Percentiles rank a stretch among this genome's conserved stretches.
phyloP scores from a whole-genome alignment of 1,284 basidiomycete species.

The Ceratobasidium sp. region DNA sequence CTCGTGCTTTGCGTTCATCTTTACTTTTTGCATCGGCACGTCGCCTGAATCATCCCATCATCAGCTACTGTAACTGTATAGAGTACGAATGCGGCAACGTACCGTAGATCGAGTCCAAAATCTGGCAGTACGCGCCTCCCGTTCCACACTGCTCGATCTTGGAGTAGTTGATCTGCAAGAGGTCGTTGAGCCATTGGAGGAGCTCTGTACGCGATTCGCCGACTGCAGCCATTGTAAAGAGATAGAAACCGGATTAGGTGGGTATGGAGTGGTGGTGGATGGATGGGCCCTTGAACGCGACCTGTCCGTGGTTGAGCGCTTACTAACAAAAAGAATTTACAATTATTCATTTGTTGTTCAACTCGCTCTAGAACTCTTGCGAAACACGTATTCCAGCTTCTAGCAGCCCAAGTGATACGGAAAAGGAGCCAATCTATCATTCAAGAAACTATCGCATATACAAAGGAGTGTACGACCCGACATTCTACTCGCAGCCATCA shows the following conservation, averaged over 20 bases:
- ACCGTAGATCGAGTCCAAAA: constrained; percentile 95
- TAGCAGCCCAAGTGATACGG: no score
- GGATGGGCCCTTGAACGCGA: constrained; percentile 31
- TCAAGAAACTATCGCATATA: not conserved
- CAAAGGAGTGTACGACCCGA: constrained; percentile 7
- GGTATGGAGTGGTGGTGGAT: constrained; percentile 17
- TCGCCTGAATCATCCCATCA: constrained; percentile 64
- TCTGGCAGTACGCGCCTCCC: constrained; percentile 89
- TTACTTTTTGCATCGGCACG: constrained; percentile 86
- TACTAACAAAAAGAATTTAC: constrained; percentile 6
- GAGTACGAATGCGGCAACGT: constrained; percentile 47
- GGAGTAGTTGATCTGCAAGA: constrained; percentile 89
- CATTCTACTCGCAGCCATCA: not conserved
- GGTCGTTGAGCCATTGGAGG: constrained; percentile 92
- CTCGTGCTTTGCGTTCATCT: constrained; percentile 94
- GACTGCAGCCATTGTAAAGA: constrained; percentile 50
- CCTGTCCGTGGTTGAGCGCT: constrained; percentile 37
- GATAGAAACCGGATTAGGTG: not conserved
- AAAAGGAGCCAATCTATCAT: no score
- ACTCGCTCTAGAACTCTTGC: not conserved
- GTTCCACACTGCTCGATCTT: constrained; percentile 96
- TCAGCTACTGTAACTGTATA: constrained; percentile 16
- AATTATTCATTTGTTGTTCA: not conserved
- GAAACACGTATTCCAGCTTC: not conserved
- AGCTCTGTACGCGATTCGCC: constrained; percentile 85